Percentiles rank a stretch among this genome's conserved stretches.
phyloP scores from a whole-genome alignment of 2,329 filamentous ascomycete species.

The Blastomyces silverae region DNA sequence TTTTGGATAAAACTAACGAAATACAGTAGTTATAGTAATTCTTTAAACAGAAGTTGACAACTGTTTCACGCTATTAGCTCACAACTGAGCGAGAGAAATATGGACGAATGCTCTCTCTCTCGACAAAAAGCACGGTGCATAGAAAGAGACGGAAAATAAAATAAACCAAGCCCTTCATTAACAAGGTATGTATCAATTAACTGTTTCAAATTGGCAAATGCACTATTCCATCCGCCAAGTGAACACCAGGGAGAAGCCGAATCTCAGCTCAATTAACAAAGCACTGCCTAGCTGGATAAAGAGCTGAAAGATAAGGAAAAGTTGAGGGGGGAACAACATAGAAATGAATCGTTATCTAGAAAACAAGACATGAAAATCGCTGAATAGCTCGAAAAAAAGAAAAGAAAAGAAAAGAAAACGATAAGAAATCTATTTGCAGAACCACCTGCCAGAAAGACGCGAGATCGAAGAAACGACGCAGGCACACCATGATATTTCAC shows the following conservation, averaged over 20 bases:
- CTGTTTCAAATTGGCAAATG: neutral
- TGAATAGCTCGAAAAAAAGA: neutral
- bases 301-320: neutral
- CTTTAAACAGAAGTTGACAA: neutral
- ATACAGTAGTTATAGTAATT: neutral
- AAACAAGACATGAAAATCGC: neutral
- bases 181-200: neutral
- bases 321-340: neutral
- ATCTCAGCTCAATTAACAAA: neutral
- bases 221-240: neutral
- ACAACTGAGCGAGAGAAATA: neutral
- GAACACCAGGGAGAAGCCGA: neutral
- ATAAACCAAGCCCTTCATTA: neutral
- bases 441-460: neutral
- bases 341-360: constrained; percentile 1
- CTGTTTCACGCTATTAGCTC: neutral
- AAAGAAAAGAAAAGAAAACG: neutral
- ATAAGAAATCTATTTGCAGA: constrained; percentile 10
- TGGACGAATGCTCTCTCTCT: neutral
- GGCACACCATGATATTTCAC: neutral
- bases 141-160: neutral
- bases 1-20: neutral
- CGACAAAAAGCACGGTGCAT: neutral
- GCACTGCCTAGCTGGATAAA: neutral
- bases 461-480: neutral